Conservation (phyloP, 805 yeast genomes). For the Zygoascus bituminiphila region DNA sequence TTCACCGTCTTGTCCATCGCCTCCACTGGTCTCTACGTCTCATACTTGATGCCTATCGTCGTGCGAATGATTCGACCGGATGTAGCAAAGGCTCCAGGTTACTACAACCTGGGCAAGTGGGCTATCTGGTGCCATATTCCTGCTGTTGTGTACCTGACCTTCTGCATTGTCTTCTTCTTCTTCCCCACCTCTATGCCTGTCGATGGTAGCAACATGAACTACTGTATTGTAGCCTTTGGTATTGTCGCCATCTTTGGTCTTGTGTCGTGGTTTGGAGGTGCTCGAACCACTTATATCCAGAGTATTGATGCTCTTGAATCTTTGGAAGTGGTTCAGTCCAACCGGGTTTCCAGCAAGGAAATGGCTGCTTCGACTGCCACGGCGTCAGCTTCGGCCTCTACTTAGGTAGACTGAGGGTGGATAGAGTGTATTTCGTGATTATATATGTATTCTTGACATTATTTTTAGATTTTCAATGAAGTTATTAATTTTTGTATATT, state of each 20-base stretch:
- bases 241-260: slow-evolving; percentile 6
- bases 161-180: slow-evolving; percentile 22
- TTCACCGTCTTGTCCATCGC: slow-evolving; percentile 12
- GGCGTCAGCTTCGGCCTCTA: too few relatives aligned
- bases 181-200: slow-evolving; percentile 26
- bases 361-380: neutral
- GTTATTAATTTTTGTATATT: too few relatives aligned
- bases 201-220: slow-evolving; percentile 22
- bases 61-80: slow-evolving; percentile 6
- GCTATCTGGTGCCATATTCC: slow-evolving; percentile 12
- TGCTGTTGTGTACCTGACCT: slow-evolving; percentile 16
- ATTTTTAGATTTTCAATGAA: too few relatives aligned
- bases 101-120: slow-evolving; percentile 11
- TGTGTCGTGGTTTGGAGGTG: slow-evolving; percentile 10
- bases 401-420: too few relatives aligned
- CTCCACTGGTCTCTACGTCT: slow-evolving; percentile 10
- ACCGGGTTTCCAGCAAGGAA: neutral
- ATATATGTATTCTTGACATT: too few relatives aligned
- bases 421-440: too few relatives aligned
- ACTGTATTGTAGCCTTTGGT: slow-evolving; percentile 18
- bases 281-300: slow-evolving; percentile 3
- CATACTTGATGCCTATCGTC: slow-evolving; percentile 9
- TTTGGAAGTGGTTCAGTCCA: neutral
- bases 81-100: slow-evolving; percentile 4
- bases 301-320: neutral